phyloP scores from a whole-genome alignment of 371 early-diverging fungal genomes.

The Rhizopus arrhizus region DNA sequence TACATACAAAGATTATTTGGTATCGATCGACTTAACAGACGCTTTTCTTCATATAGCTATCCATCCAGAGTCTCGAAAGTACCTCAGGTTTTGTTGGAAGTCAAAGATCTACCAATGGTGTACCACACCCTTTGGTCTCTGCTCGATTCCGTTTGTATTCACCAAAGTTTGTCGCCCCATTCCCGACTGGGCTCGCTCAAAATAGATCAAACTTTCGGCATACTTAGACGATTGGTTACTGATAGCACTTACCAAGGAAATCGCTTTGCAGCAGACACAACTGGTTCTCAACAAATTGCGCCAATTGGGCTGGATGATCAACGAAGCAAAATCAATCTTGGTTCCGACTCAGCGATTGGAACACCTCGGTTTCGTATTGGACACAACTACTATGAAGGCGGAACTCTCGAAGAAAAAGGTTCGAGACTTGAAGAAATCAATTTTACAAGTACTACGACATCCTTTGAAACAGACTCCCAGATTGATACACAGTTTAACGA shows the following conservation, averaged over 20 bases:
- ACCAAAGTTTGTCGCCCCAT: slow-evolving; percentile 34
- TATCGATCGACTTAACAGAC: slow-evolving; percentile 21
- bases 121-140: slow-evolving; percentile 39
- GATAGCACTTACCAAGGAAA: slow-evolving; percentile 7
- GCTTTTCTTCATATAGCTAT: slow-evolving; percentile 27
- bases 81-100: slow-evolving; percentile 22
- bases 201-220: slow-evolving; percentile 25
- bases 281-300: slow-evolving; percentile 20
- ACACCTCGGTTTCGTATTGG: slow-evolving; percentile 33
- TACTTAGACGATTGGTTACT: slow-evolving; percentile 38
- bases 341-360: slow-evolving; percentile 23
- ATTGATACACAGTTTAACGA: slow-evolving; percentile 16
- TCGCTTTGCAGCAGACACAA: slow-evolving; percentile 14
- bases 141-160: slow-evolving; percentile 32
- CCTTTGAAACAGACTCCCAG: slow-evolving; percentile 4
- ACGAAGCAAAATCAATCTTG: slow-evolving; percentile 27
- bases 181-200: slow-evolving; percentile 26
- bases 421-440: slow-evolving; percentile 22
- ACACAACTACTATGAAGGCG: slow-evolving; percentile 24
- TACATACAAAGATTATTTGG: slow-evolving; percentile 19
- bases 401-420: slow-evolving; percentile 8
- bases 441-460: slow-evolving; percentile 8
- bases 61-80: slow-evolving; percentile 20
- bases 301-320: slow-evolving; percentile 25
- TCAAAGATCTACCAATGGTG: slow-evolving; percentile 22